Base-by-base conservation (phyloP, 768 basidiomycete genomes). In the Leucocoprinus sp. region DNA sequence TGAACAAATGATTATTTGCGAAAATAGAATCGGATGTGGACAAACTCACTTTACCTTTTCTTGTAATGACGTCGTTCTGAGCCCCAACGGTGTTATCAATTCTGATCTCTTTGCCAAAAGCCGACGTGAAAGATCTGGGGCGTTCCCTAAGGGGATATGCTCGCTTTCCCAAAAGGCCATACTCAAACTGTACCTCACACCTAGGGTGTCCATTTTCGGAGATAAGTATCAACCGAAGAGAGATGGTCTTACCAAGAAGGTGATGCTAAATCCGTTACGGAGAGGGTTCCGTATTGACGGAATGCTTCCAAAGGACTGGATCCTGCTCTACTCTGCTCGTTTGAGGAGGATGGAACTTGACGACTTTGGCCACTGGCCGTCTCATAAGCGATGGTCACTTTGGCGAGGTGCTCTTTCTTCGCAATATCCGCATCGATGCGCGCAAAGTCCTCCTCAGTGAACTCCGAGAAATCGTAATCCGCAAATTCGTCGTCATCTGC, bases 111-210 rank as follows among this genome's bases (percentile, higher is more conserved):
- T 82, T 84, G 12, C 86, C 86, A 19, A 64, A 59, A 11, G 65
- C 65, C 18, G 82, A 74, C 3, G 60, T 58, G 51, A 89, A 87
- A 1, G 74, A 64, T 8, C 61, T 48, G 0, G 84, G 84, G 15
- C 85, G 72, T 8, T 61, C 48, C 15, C 64, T 62, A 0, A 83
- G 51, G 14, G 71, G 75, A 35, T 60, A 68, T 35, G 67, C 62
- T 17, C 83, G 69, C 48, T 64, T 65, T 49, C 82, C 80, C 23
- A 76, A 74, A 31, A 88, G 65, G 2, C 83, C 76, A 55, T 89
- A 89, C 52, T 89, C 84, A 57, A 76, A 79, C 57, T 87, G 84
- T 5, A 86, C 72, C 56, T 87, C 86, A 55, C 86, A 89, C 86
- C 86, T 87, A 54, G 11, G 48, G 8, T 21, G 51, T 22, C 8